Percentiles rank a stretch among this genome's conserved stretches.
Evolutionary conservation across 176 grass and related monocot genomes (phyloP).

Genomic region (Calamus simplicifolius): DNA sequence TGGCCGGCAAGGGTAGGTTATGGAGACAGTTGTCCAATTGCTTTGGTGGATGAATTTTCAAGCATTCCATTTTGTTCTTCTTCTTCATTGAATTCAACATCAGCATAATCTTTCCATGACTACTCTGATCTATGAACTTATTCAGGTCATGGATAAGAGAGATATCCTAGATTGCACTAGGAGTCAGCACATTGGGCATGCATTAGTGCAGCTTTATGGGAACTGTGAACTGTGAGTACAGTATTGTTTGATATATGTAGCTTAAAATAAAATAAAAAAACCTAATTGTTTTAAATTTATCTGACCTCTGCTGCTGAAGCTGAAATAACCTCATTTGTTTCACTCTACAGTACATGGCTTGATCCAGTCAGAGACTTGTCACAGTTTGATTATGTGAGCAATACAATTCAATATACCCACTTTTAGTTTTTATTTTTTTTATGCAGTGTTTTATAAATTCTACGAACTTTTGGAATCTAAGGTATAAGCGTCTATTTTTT

Average conservation of each 20-base stretch:
- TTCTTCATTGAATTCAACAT: neutral
- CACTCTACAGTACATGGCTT: conserved; percentile 31
- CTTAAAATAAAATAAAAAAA: too few species aligned
- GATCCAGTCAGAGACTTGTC: conserved; percentile 36
- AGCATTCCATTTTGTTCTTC: neutral
- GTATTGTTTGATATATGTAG: neutral
- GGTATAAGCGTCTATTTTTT: too few species aligned
- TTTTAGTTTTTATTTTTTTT: too few species aligned
- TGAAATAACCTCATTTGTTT: conserved; percentile 5
- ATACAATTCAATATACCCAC: neutral
- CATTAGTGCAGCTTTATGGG: conserved; percentile 37
- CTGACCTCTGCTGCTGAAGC: neutral
- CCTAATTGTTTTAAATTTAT: neutral
- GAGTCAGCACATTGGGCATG: conserved; percentile 19
- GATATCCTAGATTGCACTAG: conserved; percentile 21
- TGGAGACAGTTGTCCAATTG: neutral
- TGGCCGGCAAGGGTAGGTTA: conserved; percentile 37
- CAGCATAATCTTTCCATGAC: neutral
- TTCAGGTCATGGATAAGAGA: conserved; percentile 28
- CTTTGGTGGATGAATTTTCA: neutral
- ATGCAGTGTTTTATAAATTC: too few species aligned
- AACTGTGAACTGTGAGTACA: conserved; percentile 25
- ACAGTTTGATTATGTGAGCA: conserved; percentile 28
- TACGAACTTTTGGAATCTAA: too few species aligned
- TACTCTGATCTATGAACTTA: conserved; percentile 5